phyloP scores from a whole-genome alignment of 768 basidiomycete genomes.

The Serendipita sp. region DNA sequence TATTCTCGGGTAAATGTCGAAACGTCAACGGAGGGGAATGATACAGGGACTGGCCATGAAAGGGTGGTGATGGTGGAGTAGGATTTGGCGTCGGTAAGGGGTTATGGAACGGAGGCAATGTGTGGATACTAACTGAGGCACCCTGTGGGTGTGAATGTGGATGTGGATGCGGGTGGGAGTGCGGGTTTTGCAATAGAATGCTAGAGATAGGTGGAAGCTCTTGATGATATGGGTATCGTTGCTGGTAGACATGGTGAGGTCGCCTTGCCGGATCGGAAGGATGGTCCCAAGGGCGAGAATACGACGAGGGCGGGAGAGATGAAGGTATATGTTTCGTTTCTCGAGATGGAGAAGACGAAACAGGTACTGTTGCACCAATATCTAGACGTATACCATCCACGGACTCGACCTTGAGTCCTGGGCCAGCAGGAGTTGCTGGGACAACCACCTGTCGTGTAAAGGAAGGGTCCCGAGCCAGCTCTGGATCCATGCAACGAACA shows the following conservation, averaged over 20 bases:
- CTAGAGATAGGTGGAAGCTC: background rate
- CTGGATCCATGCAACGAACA: conserved; percentile 1
- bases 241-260: too few relatives aligned
- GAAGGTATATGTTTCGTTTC: background rate
- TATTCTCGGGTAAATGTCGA: background rate
- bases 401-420: background rate
- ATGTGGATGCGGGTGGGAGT: background rate
- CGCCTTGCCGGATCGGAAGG: too few relatives aligned
- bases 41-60: background rate
- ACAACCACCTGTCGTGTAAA: background rate
- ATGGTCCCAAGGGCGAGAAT: too few relatives aligned
- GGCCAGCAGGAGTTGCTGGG: background rate
- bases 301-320: too few relatives aligned
- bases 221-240: background rate
- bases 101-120: background rate
- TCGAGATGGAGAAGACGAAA: background rate
- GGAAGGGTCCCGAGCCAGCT: background rate
- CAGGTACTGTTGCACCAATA: background rate
- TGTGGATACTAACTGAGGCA: background rate
- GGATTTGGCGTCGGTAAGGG: background rate
- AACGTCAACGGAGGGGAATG: background rate
- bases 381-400: background rate
- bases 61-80: background rate
- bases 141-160: background rate
- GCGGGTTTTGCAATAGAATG: background rate